Evolutionary conservation across 495 filamentous ascomycete species (phyloP).

Genomic region (Bacidia gigantensis): DNA sequence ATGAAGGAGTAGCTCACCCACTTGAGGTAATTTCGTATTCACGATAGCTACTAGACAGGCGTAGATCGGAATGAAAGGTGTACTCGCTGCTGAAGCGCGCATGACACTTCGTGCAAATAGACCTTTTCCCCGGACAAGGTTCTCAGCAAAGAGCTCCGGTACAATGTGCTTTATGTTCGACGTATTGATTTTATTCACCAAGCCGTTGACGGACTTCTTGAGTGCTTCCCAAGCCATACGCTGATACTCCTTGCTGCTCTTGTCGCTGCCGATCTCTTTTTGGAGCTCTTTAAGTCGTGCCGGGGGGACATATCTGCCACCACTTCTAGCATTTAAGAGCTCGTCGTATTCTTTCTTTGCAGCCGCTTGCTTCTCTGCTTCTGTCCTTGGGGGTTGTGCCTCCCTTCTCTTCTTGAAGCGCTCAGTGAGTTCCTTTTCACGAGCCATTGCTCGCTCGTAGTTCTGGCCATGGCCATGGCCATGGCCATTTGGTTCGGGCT

Average conservation of each 20-base stretch:
- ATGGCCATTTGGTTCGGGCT: background rate
- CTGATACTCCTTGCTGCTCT: constrained; percentile 91
- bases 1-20: constrained; percentile 80
- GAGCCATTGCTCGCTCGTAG: constrained; percentile 11
- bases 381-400: constrained; percentile 45
- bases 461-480: constrained; percentile 2
- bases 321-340: constrained; percentile 76
- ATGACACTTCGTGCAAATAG: constrained; percentile 91
- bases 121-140: constrained; percentile 78
- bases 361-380: constrained; percentile 67
- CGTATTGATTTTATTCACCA: constrained; percentile 97
- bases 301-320: constrained; percentile 91
- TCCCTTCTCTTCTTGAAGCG: constrained; percentile 42
- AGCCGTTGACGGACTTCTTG: constrained; percentile 96
- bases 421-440: constrained; percentile 49
- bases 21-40: constrained; percentile 91
- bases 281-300: constrained; percentile 83
- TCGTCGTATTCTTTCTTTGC: constrained; percentile 88
- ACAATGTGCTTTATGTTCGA: constrained; percentile 97
- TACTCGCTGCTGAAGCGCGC: constrained; percentile 93
- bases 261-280: constrained; percentile 93
- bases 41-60: constrained; percentile 91
- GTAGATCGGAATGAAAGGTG: constrained; percentile 91
- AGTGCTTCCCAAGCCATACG: constrained; percentile 98
- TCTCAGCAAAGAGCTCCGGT: constrained; percentile 88